Base-by-base conservation (phyloP, 1,139 yeast genomes). In the Nakaseomyces nivariensis region DNA sequence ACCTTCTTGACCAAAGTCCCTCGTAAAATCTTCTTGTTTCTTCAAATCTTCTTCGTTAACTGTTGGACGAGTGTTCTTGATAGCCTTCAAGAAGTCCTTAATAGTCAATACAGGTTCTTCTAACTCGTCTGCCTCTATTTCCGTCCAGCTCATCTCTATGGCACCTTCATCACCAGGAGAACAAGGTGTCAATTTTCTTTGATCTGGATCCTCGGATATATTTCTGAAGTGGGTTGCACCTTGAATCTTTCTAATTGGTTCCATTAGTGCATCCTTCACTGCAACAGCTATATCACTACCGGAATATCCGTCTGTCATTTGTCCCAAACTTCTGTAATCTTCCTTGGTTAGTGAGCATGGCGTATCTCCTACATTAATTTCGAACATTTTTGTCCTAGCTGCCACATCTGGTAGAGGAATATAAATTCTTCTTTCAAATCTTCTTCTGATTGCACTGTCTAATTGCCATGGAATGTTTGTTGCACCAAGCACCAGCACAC, bases 381-480 rank as follows among this genome's bases (percentile, higher is more conserved):
- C 95, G 71, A 94, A 94, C 97, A 94, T 90, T 56, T 82, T 81
- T 5, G 90, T 79, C 58, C 99, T 76, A 2, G 97, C 96, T 55
- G 86, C 92, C 9, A 78, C 78, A 52, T 92, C 98, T 0, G 99
- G 99, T 53, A 94, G 74, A 3, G 98, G 85, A 56, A 94, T 94
- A 66, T 94, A 94, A 49, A 94, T 92, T 70, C 98, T 81, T 61
- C 87, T 80, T 67, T 92, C 98, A 62, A 94, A 94, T 72, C 98
- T 82, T 72, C 99, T 82, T 67, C 98, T 79, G 49, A 94, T 88
- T 5, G 98, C 99, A 44, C 97, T 90, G 68, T 94, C 99, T 57
- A 94, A 75, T 70, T 92, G 97, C 98, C 98, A 94, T 22, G 98
- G 98, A 52, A 94, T 92, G 67, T 94, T 94, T 4, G 99, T 94